Evolutionary conservation across 2,329 filamentous ascomycete genomes (phyloP), one percentile per base, ranked within the genome.

Genomic region (Shiraia sp.): DNA sequence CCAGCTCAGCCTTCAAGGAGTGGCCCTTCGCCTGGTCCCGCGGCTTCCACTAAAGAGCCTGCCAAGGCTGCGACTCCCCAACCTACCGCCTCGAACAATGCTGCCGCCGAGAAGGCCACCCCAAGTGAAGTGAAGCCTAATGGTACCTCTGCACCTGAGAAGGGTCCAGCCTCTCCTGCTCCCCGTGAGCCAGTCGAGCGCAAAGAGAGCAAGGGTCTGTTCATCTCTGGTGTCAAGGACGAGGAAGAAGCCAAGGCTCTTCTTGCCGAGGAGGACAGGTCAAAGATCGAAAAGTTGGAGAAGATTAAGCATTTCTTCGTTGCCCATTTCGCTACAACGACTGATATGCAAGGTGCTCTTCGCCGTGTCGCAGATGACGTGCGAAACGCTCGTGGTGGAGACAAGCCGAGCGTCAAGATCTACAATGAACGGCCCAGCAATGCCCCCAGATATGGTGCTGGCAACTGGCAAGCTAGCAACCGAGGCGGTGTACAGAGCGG

Each of bases 261-360:
- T 16, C 92, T 99, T 65, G 77, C 82, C 1, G 85, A 93, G 10
- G 88, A 95, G 59, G 90, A 96, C 64, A 85, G 83, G 64, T 66
- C 80, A 23, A 96, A 95, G 74, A 89, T 96, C 52, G 71, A 82
- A 40, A 76, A 75, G 60, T 70, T 81, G 41, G 75, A 77, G 61
- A 91, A 89, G 72, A 88, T 84, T 75, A 83, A 83, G 61, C 83
- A 83, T 48, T 90, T 90, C 75, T 91, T 86, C 73, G 88, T 96
- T 35, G 90, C 89, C 17, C 86, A 91, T 53, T 97, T 97, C 74
- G 83, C 86, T 65, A 88, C 79, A 2, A 65, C 77, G 3, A 87
- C 95, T 55, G 88, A 95, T 35, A 88, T 92, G 62, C 88, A 91
- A 58, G 82, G 79, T 24, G 89, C 90, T 24, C 79, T 96, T 61